Evolutionary conservation across 2,329 filamentous ascomycete genomes (phyloP).

Genomic region (Fusarium continuum): DNA sequence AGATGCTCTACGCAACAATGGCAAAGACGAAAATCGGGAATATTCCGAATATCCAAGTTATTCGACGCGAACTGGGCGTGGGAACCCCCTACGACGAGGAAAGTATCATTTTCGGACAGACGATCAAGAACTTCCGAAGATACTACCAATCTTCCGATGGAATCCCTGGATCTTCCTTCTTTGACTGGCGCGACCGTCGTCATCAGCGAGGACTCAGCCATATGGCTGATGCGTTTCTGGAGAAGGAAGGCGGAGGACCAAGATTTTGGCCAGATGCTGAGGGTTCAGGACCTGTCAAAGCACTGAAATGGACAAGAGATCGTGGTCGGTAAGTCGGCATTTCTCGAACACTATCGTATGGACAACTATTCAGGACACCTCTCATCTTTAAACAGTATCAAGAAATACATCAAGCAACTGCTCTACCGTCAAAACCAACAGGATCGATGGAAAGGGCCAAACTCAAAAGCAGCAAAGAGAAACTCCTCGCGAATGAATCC

Average conservation of each 20-base stretch:
- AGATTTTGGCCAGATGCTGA: neutral
- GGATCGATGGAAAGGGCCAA: neutral
- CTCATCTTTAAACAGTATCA: neutral
- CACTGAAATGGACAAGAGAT: neutral
- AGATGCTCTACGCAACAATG: neutral
- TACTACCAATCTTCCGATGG: rapidly evolving
- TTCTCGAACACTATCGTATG: rapidly evolving
- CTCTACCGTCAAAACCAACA: neutral
- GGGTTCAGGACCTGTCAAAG: neutral
- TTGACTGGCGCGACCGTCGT: neutral
- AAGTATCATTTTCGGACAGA: neutral
- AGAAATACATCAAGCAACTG: neutral
- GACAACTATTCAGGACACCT: rapidly evolving
- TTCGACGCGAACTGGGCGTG: neutral
- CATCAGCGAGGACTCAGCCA: neutral
- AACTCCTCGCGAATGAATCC: neutral
- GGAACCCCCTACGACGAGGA: neutral
- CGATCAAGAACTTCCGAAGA: neutral
- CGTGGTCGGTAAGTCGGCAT: neutral
- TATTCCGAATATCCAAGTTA: neutral
- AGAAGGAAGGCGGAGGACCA: neutral
- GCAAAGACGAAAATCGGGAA: neutral
- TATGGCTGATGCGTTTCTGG: neutral
- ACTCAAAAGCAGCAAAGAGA: neutral
- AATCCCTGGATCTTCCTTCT: neutral